Conservation (phyloP, 495 filamentous ascomycete species). For the Oleoguttula mirabilis region DNA sequence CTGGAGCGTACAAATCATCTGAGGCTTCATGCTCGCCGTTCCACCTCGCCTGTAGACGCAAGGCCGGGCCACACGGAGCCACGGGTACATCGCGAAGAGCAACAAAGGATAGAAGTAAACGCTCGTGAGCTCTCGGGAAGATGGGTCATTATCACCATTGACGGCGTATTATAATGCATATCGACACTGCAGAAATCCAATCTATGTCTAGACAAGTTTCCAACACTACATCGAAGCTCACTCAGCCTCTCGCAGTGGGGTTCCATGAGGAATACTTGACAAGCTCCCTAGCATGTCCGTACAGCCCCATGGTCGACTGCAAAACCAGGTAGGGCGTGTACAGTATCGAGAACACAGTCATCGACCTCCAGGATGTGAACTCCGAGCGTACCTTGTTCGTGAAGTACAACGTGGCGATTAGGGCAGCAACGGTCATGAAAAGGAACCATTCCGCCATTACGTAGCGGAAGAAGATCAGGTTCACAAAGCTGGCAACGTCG, state of each 20-base stretch:
- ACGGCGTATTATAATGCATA: no score
- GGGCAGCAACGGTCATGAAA: conserved; percentile 26
- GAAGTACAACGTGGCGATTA: background rate
- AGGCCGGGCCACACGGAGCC: no score
- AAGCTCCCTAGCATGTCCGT: conserved; percentile 29
- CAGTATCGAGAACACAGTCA: conserved; percentile 24
- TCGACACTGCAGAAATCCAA: no score
- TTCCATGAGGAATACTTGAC: conserved; percentile 30
- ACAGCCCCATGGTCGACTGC: conserved; percentile 26
- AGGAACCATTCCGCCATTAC: conserved; percentile 32
- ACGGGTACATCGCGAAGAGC: no score
- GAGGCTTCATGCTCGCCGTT: no score
- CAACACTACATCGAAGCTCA: no score
- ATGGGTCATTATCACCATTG: no score
- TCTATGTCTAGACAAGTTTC: no score
- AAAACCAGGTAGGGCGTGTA: conserved; percentile 29
- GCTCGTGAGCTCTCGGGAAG: no score
- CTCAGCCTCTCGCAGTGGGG: conserved; percentile 27
- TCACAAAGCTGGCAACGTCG: conserved; percentile 16
- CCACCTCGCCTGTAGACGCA: no score
- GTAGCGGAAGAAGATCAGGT: conserved; percentile 29
- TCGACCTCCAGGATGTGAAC: conserved; percentile 17
- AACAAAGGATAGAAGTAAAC: no score
- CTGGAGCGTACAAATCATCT: no score
- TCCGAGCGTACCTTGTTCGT: background rate